Percentiles rank a stretch among this genome's conserved stretches.
These are phyloP conservation scores for Solanum clarkiae DNA, from an alignment of 257 asterid species.

Conservation along the genomic window DNA sequence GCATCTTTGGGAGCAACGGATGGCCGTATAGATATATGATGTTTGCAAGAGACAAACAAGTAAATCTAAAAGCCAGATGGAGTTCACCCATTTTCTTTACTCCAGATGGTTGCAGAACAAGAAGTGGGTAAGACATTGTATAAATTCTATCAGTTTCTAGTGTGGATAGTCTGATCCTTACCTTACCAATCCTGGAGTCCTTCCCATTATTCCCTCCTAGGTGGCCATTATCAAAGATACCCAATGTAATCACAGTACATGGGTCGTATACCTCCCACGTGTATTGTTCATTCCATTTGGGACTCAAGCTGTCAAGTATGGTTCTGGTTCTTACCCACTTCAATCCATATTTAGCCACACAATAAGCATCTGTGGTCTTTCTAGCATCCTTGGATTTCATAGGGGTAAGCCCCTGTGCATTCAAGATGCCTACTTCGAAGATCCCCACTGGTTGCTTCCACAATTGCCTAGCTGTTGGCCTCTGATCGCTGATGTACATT, in stretches of 20 bases:
- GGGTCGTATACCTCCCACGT: background rate
- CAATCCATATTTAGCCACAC: constrained; percentile 65
- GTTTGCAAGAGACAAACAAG: constrained; percentile 38
- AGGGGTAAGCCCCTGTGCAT: constrained; percentile 39
- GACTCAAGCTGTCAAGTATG: constrained; percentile 20
- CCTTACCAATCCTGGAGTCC: background rate
- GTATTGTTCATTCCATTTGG: background rate
- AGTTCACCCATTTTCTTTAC: constrained; percentile 62
- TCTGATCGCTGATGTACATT: background rate
- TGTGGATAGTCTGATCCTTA: background rate
- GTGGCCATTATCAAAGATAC: background rate
- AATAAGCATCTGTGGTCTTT: constrained; percentile 47
- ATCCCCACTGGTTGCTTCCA: constrained; percentile 63
- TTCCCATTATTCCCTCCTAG: background rate
- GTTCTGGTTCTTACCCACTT: constrained; percentile 66
- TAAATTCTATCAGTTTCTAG: background rate
- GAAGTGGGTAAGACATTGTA: constrained; percentile 35
- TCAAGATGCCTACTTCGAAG: constrained; percentile 52
- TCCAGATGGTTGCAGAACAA: constrained; percentile 45
- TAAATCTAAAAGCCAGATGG: constrained; percentile 49
- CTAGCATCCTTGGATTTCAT: constrained; percentile 39
- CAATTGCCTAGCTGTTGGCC: constrained; percentile 40
- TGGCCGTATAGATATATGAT: constrained; percentile 35
- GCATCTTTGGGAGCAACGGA: background rate
- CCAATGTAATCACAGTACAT: background rate